These are phyloP conservation scores for Passiflora organensis DNA, from an alignment of 345 rosid species.

Conservation along the genomic window DNA sequence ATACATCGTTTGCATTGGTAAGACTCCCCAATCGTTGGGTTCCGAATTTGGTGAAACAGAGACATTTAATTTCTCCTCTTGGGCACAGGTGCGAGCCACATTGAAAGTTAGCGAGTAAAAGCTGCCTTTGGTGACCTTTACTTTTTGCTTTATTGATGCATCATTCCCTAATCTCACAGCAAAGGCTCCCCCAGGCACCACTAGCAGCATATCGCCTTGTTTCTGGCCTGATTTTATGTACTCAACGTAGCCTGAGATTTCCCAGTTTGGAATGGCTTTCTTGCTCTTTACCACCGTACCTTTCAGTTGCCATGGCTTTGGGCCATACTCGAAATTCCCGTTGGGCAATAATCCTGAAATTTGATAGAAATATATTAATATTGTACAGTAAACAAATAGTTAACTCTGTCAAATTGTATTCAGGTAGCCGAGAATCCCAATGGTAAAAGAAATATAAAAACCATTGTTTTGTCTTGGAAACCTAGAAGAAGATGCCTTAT, in stretches of 20 bases:
- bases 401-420: background rate
- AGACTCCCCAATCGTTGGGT: constrained; percentile 46
- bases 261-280: constrained; percentile 66
- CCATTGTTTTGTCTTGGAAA: too few species aligned
- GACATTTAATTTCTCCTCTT: constrained; percentile 66
- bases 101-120: constrained; percentile 64
- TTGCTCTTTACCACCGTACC: constrained; percentile 49
- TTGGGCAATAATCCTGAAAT: constrained; percentile 71
- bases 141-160: constrained; percentile 60
- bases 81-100: constrained; percentile 79
- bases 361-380: background rate
- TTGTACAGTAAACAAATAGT: background rate
- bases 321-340: constrained; percentile 75
- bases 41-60: constrained; percentile 51
- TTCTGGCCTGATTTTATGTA: constrained; percentile 84
- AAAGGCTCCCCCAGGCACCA: constrained; percentile 64
- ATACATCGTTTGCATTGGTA: constrained; percentile 82
- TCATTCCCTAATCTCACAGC: constrained; percentile 81
- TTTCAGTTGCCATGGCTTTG: constrained; percentile 49
- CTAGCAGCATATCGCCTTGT: constrained; percentile 79
- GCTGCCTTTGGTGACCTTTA: constrained; percentile 37
- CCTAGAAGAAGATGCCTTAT: too few species aligned
- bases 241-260: constrained; percentile 68
- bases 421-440: background rate
- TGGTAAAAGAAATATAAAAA: background rate